Evolutionary conservation across 495 filamentous ascomycete species (phyloP), one percentile per base, ranked within the genome.

Genomic region (Lichina pygmaea): DNA sequence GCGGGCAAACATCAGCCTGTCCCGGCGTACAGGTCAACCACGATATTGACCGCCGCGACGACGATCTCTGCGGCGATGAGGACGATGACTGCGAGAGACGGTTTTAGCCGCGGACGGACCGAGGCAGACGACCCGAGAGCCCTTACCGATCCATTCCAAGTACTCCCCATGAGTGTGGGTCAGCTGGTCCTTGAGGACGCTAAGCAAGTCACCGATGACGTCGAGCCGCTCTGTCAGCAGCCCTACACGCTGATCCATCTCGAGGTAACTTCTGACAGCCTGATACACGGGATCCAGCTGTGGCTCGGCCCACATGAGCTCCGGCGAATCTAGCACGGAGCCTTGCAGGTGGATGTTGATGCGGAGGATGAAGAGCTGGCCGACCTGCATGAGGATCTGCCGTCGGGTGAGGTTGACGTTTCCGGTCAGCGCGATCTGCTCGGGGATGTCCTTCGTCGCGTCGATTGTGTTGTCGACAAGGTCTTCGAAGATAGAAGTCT

Each of bases 321-420:
- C 89, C 2, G 89, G 89, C 8, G 84, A 86, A 52, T 97, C 89
- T n/a, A 97, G 75, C 9, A 97, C 85, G 30, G 77, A 85, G 36
- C 91, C 91, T 59, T 97, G 93, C 10, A 97, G 68, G 62, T 97
- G 92, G 54, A 97, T 93, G 55, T 86, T 93, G 63, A 97, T 95
- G 31, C 86, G 71, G 9, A 97, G 61, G 53, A 97, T 95, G 60
- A 97, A 97, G 10, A 97, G 72, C 60, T 97, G 81, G 57, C 89
- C 89, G 47, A 97, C 92, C 56, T 94, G 84, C 81, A 93, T 93
- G 63, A 93, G 93, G 67, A 94, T 93, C 55, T 95, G 70, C 31
- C 69, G 65, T 10, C 85, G 71, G 31, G 72, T 78, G 42, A 97
- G 72, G 36, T 78, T 73, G 52, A 95, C 81, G 54, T 83, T 86